Base-by-base conservation (phyloP, 2,329 filamentous ascomycete species). In the Dichotomopilus funicola region DNA sequence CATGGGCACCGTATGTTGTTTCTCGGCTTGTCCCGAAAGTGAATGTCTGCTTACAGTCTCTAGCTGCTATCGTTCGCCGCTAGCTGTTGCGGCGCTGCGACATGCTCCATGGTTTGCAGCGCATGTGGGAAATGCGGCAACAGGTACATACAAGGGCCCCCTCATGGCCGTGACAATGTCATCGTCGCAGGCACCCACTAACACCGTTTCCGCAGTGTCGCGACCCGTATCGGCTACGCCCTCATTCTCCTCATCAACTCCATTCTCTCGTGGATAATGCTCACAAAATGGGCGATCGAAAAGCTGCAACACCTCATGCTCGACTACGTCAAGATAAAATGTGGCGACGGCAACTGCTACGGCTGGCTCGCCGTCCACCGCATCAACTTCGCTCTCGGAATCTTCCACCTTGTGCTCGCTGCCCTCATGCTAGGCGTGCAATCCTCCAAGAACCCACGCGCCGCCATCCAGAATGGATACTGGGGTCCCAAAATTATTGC, bases 181-280 rank as follows among this genome's bases (percentile, higher is more conserved):
- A 27, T 27, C 19, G 19, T 27, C 19, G 19, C 19, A 38, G 37
- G 37, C 37, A 38, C 42, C 44, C 45, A 56, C 58, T 67, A 34
- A 59, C 49, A 40, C 10, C n/a, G 5, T 36, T 27, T 41, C 45
- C 11, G 37, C 64, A 95, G 91, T 74, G 91, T 97, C 75, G 91
- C 91, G 55, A 99, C 94, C 63, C 89, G 94, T 77, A 95, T 97
- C 75, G 92, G 89, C 67, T 96, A 96, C 71, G 91, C 94, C 61
- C 83, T 97, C 67, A 87, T 99, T 60, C 88, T 99, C 54, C 85
- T 99, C 63, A 75, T 97, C 72, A 99, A 99, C 79, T 96, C 92
- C 57, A 96, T 97, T 62, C 71, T 97, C 51, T 92, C 94, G 38
- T 99, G 94, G 94, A 89, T 99, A 64, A 96, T 97, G 90, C 90